Conservation (phyloP, 2,329 filamentous ascomycete species). For the Claviceps quebecensis region DNA sequence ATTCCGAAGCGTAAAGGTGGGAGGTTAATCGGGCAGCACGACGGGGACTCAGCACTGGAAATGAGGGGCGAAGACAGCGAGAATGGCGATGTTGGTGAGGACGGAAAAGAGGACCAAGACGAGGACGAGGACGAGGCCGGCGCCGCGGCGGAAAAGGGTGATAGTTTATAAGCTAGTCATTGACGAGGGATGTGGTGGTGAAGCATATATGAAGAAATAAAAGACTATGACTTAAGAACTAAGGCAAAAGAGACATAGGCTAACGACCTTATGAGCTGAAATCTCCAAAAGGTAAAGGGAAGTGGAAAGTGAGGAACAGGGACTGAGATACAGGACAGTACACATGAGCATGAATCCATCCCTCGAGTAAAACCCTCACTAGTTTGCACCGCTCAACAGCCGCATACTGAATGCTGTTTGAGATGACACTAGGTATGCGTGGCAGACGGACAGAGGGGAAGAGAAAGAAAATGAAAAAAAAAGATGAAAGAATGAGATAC, state of each 20-base stretch:
- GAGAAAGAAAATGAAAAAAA: background rate
- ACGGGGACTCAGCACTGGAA: conserved; percentile 8
- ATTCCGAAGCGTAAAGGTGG: conserved; percentile 87
- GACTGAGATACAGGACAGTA: no score
- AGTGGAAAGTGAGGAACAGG: no score
- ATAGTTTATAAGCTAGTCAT: background rate
- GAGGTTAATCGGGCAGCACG: conserved; percentile 36
- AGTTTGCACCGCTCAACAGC: no score
- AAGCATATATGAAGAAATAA: background rate
- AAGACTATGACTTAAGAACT: background rate
- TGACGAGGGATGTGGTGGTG: background rate
- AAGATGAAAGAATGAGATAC: background rate
- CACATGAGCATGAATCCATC: no score
- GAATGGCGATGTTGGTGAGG: conserved; percentile 13
- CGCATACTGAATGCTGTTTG: no score
- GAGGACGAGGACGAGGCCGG: background rate
- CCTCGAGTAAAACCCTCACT: no score
- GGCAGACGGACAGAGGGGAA: background rate
- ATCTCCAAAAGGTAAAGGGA: no score
- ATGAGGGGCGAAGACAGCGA: conserved; percentile 15
- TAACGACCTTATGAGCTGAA: no score
- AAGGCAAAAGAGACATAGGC: no score
- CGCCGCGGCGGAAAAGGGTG: background rate
- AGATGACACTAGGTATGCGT: background rate
- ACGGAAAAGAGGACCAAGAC: conserved; percentile 3